Conservation (phyloP, 495 filamentous ascomycete genomes). For the Barbatosphaeria neglecta region DNA sequence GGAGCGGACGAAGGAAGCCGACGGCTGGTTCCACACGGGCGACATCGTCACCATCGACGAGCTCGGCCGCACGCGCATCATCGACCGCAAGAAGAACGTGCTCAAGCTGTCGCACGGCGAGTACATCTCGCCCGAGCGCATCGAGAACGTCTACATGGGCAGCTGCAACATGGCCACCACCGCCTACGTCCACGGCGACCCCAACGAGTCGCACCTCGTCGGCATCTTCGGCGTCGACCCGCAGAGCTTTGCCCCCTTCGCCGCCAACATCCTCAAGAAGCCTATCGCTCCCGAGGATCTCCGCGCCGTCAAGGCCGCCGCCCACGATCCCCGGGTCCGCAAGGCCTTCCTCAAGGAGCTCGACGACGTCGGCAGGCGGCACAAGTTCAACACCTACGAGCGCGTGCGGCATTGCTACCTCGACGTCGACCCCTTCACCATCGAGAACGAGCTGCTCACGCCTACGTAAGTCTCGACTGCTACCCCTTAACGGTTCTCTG, state of each 20-base stretch:
- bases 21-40: slow-evolving; percentile 96
- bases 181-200: slow-evolving; percentile 87
- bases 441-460: slow-evolving; percentile 90
- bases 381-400: slow-evolving; percentile 86
- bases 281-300: slow-evolving; percentile 50
- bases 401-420: slow-evolving; percentile 62
- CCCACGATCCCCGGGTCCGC: slow-evolving; percentile 55
- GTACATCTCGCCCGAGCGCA: slow-evolving; percentile 93
- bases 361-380: slow-evolving; percentile 66
- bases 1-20: slow-evolving; percentile 63
- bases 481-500: background rate
- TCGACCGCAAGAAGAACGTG: slow-evolving; percentile 96
- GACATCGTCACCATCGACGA: slow-evolving; percentile 79
- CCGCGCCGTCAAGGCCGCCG: slow-evolving; percentile 52
- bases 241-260: slow-evolving; percentile 66
- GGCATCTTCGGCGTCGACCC: slow-evolving; percentile 81
- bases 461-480: slow-evolving; percentile 68
- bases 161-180: slow-evolving; percentile 64
- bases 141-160: slow-evolving; percentile 87
- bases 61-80: slow-evolving; percentile 77
- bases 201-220: slow-evolving; percentile 70
- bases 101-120: slow-evolving; percentile 96
- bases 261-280: slow-evolving; percentile 60
- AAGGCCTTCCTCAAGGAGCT: slow-evolving; percentile 68
- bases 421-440: slow-evolving; percentile 78